Evolutionary conservation across 345 rosid species (phyloP).

Genomic region (Aegle marmelos): DNA sequence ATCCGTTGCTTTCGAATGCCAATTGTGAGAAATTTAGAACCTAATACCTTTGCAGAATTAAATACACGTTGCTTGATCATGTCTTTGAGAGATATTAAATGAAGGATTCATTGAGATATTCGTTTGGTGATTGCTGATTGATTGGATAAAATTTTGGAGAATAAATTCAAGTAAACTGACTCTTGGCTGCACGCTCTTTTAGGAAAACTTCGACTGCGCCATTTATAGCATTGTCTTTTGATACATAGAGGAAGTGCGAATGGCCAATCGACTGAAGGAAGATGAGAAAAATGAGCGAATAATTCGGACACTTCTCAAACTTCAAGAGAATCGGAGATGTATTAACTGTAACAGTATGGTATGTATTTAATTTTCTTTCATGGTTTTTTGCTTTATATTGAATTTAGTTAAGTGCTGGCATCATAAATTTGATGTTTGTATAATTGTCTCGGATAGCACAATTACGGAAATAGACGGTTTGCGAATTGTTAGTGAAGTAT

Average conservation of each 20-base stretch:
- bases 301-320: constrained; percentile 87
- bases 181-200: not conserved
- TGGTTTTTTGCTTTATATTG: constrained; percentile 9
- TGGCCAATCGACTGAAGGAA: constrained; percentile 78
- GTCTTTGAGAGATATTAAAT: not conserved
- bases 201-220: not conserved
- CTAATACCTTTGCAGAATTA: not conserved
- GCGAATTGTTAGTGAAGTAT: not conserved
- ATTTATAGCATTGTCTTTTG: not conserved
- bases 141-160: constrained; percentile 1
- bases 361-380: constrained; percentile 15
- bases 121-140: not conserved
- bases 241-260: constrained; percentile 20
- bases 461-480: not conserved
- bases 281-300: constrained; percentile 82
- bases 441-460: not conserved
- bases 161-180: not conserved
- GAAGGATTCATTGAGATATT: not conserved
- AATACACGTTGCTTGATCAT: constrained; percentile 2
- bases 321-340: constrained; percentile 79
- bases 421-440: not conserved
- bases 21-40: constrained; percentile 1
- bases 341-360: constrained; percentile 94
- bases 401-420: not conserved
- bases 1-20: constrained; percentile 28